phyloP scores from a whole-genome alignment of 2,329 filamentous ascomycete genomes.

The Xylaria sp. region DNA sequence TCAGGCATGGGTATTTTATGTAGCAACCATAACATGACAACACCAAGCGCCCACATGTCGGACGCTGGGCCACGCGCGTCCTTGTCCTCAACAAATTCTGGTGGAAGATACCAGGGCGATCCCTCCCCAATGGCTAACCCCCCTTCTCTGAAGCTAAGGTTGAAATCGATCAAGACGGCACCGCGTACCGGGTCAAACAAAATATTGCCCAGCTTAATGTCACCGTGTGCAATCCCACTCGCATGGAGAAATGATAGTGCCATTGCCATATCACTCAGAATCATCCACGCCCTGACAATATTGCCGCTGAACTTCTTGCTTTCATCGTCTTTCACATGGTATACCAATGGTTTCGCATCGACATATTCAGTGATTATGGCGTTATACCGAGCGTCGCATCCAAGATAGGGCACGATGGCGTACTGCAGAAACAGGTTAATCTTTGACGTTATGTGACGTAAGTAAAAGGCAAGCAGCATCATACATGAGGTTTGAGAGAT shows the following conservation, averaged over 20 bases:
- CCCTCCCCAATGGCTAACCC: background rate
- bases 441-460: too few relatives aligned
- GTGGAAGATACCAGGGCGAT: constrained; percentile 19
- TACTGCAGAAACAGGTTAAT: constrained; percentile 12
- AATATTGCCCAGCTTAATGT: constrained; percentile 19
- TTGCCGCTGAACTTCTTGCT: constrained; percentile 7
- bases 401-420: constrained; percentile 5
- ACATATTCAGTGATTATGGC: constrained; percentile 6
- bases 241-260: constrained; percentile 14
- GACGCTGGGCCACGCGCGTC: background rate
- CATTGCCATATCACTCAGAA: constrained; percentile 14
- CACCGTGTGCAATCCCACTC: constrained; percentile 1
- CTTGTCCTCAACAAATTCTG: background rate
- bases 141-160: background rate
- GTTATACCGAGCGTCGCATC: constrained; percentile 15
- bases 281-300: constrained; percentile 11
- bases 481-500: constrained; percentile 20
- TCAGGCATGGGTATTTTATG: constrained; percentile 11
- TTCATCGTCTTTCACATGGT: background rate
- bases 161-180: constrained; percentile 12
- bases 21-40: constrained; percentile 22
- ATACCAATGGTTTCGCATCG: background rate
- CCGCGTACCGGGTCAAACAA: constrained; percentile 19
- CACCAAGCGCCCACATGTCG: constrained; percentile 25
- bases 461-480: background rate